Evolutionary conservation across 1,284 basidiomycete species (phyloP).

Genomic region (Paramarasmius palmivorus): DNA sequence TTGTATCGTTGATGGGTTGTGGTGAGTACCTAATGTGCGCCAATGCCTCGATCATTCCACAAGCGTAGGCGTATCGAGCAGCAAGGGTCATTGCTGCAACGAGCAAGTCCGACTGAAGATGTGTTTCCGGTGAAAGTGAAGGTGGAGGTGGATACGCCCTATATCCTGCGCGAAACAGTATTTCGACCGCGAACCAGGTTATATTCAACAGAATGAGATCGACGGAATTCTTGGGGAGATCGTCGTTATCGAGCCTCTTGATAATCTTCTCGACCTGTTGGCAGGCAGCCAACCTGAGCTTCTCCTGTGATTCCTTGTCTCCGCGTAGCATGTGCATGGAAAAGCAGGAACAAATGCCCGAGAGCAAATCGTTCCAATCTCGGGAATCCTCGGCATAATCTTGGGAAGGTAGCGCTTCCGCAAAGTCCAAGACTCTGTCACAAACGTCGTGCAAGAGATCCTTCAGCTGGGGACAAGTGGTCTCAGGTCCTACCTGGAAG

Average conservation of each 20-base stretch:
- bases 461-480: conserved; percentile 37
- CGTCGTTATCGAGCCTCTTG: conserved; percentile 36
- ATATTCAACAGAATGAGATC: conserved; percentile 43
- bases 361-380: conserved; percentile 47
- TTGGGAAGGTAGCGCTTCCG: conserved; percentile 35
- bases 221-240: conserved; percentile 26
- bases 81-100: conserved; percentile 15
- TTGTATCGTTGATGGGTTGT: conserved; percentile 21
- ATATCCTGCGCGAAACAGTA: conserved; percentile 41
- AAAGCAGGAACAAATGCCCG: conserved; percentile 36
- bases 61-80: too few species aligned
- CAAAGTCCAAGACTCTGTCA: conserved; percentile 41
- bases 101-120: conserved; percentile 23
- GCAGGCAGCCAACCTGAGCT: conserved; percentile 25
- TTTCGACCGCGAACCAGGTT: conserved; percentile 66
- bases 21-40: neutral
- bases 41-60: conserved; percentile 33
- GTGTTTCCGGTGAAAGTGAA: too few species aligned
- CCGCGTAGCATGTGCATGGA: conserved; percentile 36
- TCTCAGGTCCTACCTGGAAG: conserved; percentile 40
- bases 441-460: conserved; percentile 41
- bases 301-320: neutral
- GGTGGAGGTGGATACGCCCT: too few species aligned
- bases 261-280: conserved; percentile 42
- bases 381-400: conserved; percentile 20